Evolutionary conservation across 768 basidiomycete species (phyloP).

Genomic region (Leccinum longicurvipes): DNA sequence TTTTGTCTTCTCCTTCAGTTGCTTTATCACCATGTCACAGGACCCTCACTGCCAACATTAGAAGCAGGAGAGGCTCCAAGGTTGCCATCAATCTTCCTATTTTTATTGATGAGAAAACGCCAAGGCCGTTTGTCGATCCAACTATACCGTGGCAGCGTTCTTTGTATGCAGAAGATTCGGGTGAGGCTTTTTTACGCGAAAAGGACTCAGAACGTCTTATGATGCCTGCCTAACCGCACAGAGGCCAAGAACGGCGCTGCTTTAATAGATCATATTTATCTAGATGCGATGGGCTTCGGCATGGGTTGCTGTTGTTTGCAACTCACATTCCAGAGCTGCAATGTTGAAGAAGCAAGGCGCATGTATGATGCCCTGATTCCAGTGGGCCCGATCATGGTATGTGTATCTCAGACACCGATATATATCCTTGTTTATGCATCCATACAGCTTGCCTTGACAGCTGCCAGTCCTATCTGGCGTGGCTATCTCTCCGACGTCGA

Average conservation of each 20-base stretch:
- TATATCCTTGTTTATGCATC: conserved; percentile 1
- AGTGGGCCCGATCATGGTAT: conserved; percentile 90
- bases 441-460: conserved; percentile 82
- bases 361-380: conserved; percentile 97
- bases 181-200: conserved; percentile 40
- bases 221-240: conserved; percentile 22
- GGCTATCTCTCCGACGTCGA: conserved; percentile 96
- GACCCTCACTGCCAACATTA: conserved; percentile 96
- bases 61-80: conserved; percentile 85
- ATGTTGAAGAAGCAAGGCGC: conserved; percentile 84
- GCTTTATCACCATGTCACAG: conserved; percentile 40
- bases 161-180: conserved; percentile 81
- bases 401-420: conserved; percentile 15
- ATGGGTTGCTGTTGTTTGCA: conserved; percentile 99
- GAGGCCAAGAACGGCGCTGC: conserved; percentile 92
- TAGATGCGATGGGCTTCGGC: conserved; percentile 99
- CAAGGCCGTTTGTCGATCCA: conserved; percentile 86
- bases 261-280: conserved; percentile 86
- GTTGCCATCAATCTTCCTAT: conserved; percentile 94
- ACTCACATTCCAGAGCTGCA: conserved; percentile 96
- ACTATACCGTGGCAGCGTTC: conserved; percentile 85
- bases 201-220: conserved; percentile 8
- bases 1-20: conserved; percentile 3
- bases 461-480: conserved; percentile 92
- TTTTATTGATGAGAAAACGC: conserved; percentile 84